Evolutionary conservation across 2,329 filamentous ascomycete species (phyloP).

Genomic region (Neoascochyta sp.): DNA sequence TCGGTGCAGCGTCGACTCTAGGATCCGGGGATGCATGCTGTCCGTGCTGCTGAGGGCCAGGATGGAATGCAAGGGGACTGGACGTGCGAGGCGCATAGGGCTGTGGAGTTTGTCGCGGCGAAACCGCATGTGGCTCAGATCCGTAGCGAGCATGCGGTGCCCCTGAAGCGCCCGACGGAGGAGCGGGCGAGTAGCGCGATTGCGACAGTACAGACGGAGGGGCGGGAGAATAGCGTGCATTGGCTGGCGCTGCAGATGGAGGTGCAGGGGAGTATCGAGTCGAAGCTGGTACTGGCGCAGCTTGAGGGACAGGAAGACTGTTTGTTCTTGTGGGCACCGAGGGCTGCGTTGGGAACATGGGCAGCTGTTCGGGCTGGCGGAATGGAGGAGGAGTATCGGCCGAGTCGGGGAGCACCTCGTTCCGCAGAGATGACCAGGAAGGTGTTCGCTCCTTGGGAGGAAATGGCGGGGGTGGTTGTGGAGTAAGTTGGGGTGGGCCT

Average conservation of each 20-base stretch:
- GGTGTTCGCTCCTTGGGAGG: constrained; percentile 33
- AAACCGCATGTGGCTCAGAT: constrained; percentile 33
- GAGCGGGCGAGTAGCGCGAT: constrained; percentile 41
- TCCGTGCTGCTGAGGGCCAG: constrained; percentile 31
- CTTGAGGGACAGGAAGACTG: constrained; percentile 31
- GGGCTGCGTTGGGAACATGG: constrained; percentile 35
- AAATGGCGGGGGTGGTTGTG: constrained; percentile 5
- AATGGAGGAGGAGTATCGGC: constrained; percentile 26
- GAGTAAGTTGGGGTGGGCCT: constrained; percentile 20
- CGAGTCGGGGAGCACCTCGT: constrained; percentile 33
- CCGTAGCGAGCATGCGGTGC: constrained; percentile 38
- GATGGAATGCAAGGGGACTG: constrained; percentile 58
- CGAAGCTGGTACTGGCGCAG: constrained; percentile 24
- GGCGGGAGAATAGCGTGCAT: constrained; percentile 42
- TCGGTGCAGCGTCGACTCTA: constrained; percentile 2
- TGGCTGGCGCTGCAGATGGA: constrained; percentile 27
- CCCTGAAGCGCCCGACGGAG: constrained; percentile 36
- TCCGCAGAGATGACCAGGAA: constrained; percentile 36
- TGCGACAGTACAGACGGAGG: constrained; percentile 32
- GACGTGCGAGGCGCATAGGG: constrained; percentile 62
- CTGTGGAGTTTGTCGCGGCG: constrained; percentile 41
- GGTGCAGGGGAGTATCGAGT: constrained; percentile 38
- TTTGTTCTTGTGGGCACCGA: constrained; percentile 29
- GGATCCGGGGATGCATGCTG: constrained; percentile 5
- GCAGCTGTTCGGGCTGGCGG: constrained; percentile 43